Evolutionary conservation across 768 basidiomycete species (phyloP), one percentile per base, ranked within the genome.

Genomic region (Trametes coccinea): DNA sequence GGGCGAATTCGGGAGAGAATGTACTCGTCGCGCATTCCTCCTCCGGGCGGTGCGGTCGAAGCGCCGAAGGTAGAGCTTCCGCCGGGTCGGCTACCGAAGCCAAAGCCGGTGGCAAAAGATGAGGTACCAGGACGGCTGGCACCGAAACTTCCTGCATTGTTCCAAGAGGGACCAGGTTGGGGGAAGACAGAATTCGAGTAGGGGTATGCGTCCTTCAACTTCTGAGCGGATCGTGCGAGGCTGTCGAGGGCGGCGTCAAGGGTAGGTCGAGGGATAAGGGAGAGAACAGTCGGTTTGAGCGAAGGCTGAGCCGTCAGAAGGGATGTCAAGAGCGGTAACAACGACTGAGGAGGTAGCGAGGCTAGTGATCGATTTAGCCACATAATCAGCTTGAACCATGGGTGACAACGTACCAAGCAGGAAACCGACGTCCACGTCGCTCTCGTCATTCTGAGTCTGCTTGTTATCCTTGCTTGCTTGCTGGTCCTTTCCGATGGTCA

Each of bases 261-360:
- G 2, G 91, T 88, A 13, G 92, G 92, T n/a, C 90, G 85, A 53
- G 92, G 92, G 69, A 94, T 92, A 40, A 94, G 78, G 34, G 87
- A 85, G 40, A 94, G 75, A 58, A 94, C 82, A 8, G 82, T 74
- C 2, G 85, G 79, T 72, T 91, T 94, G 50, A 94, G 76, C 3
- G 82, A 78, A 0, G 92, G 92, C 64, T 92, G 85, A 0, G 79
- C 74, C 59, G 80, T 79, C 29, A 94, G 75, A 57, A 94, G 76
- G 10, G 90, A 82, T 30, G 81, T 87, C 22, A 94, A 74, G 41
- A 93, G 77, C 2, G 90, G 89, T 31, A 93, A 77, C 16, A 92
- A 78, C 9, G 91, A 88, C 71, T 92, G 85, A 3, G 87, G 78
- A 46, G 92, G 92, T 51, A 94, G 78, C 69, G 86, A 89, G 67